Conservation (phyloP, 164 flowering plant genomes). For the Liquidambar formosana region DNA sequence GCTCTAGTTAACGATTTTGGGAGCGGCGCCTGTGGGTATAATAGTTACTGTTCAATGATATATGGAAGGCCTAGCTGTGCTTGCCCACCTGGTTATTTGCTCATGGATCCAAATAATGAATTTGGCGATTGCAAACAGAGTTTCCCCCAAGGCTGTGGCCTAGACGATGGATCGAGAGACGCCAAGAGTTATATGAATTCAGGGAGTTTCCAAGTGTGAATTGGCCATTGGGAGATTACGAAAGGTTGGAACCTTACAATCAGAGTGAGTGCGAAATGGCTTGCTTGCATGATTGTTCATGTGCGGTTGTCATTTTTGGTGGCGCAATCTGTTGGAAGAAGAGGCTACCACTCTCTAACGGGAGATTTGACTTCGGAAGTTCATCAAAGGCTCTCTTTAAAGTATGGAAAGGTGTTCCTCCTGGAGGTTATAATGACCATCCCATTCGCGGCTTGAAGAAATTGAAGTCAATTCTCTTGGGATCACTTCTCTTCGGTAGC, state of each 20-base stretch:
- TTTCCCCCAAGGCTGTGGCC: conserved; percentile 6
- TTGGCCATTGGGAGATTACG: too few relatives aligned
- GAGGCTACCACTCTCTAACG: conserved; percentile 6
- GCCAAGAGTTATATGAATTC: not conserved
- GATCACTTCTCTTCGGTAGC: conserved; percentile 4
- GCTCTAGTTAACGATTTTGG: not conserved
- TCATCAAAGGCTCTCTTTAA: conserved; percentile 14
- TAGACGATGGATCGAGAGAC: not conserved
- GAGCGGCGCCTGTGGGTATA: not conserved
- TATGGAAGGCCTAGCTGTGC: not conserved
- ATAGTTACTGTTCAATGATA: not conserved
- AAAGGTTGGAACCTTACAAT: not conserved
- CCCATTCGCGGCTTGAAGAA: not conserved
- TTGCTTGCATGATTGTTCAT: conserved; percentile 1
- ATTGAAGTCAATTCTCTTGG: not conserved
- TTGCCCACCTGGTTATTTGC: not conserved
- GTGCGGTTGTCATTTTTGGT: not conserved
- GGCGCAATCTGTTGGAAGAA: conserved; percentile 4
- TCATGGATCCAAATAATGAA: conserved; percentile 6
- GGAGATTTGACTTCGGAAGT: not conserved
- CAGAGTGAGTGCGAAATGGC: not conserved
- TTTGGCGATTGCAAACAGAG: conserved; percentile 12
- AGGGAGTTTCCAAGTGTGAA: too few relatives aligned
- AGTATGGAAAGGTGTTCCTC: not conserved
- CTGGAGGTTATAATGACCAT: not conserved